A percentile compares a stretch with the other conserved stretches of the same genome.
Evolutionary conservation across 441 rosid genomes (phyloP).

Genomic region (Omphalea diandra): DNA sequence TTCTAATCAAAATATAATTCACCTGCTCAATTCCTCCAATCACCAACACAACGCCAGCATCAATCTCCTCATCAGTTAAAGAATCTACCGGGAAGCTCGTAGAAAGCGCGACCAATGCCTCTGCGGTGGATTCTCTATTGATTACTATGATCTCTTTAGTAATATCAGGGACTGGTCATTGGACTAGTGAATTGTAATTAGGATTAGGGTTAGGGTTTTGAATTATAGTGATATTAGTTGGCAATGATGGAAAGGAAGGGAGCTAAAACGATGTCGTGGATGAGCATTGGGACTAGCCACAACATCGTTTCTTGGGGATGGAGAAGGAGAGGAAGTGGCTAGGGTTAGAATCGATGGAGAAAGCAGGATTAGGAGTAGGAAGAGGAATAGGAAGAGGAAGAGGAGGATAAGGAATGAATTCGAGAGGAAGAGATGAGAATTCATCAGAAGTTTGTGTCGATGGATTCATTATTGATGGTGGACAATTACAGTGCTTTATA

Average conservation of each 20-base stretch:
- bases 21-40: slow-evolving; percentile 95
- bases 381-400: slow-evolving; percentile 39
- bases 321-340: slow-evolving; percentile 57
- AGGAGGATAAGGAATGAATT: slow-evolving; percentile 46
- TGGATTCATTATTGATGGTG: slow-evolving; percentile 56
- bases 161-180: slow-evolving; percentile 39
- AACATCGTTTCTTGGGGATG: slow-evolving; percentile 81
- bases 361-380: slow-evolving; percentile 26
- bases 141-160: slow-evolving; percentile 89
- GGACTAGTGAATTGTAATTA: not conserved
- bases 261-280: slow-evolving; percentile 38
- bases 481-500: too few relatives aligned
- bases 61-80: slow-evolving; percentile 84
- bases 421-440: slow-evolving; percentile 51
- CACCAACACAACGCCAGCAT: slow-evolving; percentile 67
- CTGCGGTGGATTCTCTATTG: slow-evolving; percentile 80
- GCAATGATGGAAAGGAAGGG: slow-evolving; percentile 32
- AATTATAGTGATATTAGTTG: slow-evolving; percentile 5
- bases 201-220: slow-evolving; percentile 22
- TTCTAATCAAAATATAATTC: slow-evolving; percentile 77
- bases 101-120: slow-evolving; percentile 78
- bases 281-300: slow-evolving; percentile 74
- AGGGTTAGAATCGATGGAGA: slow-evolving; percentile 29
- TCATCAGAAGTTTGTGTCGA: slow-evolving; percentile 43
- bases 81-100: slow-evolving; percentile 96